Evolutionary conservation across 2,329 filamentous ascomycete genomes (phyloP).

Genomic region (Raffaelea albimanens): DNA sequence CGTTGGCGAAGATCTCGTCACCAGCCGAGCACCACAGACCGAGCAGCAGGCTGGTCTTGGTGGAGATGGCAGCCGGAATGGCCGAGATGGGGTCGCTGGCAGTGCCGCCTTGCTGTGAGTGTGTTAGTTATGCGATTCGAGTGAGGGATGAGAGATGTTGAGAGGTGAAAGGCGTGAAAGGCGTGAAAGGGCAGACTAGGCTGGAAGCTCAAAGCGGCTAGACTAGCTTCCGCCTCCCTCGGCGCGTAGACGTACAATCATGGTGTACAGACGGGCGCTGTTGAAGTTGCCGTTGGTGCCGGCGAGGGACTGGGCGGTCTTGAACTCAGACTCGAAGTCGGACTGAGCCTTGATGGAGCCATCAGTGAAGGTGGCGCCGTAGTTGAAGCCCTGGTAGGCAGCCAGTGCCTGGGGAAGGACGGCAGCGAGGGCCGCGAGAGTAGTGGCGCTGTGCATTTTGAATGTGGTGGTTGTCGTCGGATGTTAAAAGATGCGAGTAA

Average conservation of each 20-base stretch:
- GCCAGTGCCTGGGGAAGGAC: conserved; percentile 19
- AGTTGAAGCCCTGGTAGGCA: conserved; percentile 57
- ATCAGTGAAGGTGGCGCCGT: conserved; percentile 53
- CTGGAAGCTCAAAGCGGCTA: no score
- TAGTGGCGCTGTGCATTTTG: conserved; percentile 9
- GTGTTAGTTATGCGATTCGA: background rate
- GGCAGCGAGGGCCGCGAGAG: conserved; percentile 12
- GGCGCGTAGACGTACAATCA: conserved; percentile 44
- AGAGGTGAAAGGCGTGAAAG: background rate
- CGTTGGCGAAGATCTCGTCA: conserved; percentile 54
- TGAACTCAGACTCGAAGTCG: conserved; percentile 65
- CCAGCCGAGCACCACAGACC: conserved; percentile 76
- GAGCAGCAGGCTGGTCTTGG: conserved; percentile 68
- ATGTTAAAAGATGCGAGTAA: background rate
- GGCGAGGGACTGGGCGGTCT: conserved; percentile 50
- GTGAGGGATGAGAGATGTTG: background rate
- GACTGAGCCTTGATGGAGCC: conserved; percentile 48
- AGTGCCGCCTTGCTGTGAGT: conserved; percentile 47
- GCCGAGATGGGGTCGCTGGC: conserved; percentile 56
- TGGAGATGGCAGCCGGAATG: conserved; percentile 74
- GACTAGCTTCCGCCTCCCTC: no score
- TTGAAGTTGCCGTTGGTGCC: conserved; percentile 55
- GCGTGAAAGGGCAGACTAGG: no score
- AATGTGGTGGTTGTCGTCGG: background rate
- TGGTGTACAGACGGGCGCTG: conserved; percentile 63